Conservation (phyloP, 1,284 basidiomycete genomes). For the Marasmius fiardii region DNA sequence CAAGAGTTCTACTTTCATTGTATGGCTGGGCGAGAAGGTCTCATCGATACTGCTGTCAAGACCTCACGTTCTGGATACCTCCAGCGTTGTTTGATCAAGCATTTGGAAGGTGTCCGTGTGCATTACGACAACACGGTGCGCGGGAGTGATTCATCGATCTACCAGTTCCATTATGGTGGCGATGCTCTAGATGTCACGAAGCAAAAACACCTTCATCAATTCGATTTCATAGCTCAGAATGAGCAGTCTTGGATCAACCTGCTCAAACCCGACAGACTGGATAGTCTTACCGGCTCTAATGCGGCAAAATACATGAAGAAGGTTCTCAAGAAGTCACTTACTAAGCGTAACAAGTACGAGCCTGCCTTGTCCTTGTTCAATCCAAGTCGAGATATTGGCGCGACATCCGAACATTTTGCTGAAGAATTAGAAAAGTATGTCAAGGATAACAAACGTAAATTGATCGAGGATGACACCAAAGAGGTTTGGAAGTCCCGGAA, state of each 20-base stretch:
- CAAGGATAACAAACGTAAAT: slow-evolving; percentile 73
- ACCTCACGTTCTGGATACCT: slow-evolving; percentile 98
- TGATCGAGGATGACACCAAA: slow-evolving; percentile 62
- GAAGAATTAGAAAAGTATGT: slow-evolving; percentile 80
- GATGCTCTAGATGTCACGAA: slow-evolving; percentile 97
- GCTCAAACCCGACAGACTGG: slow-evolving; percentile 65
- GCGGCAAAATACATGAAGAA: slow-evolving; percentile 87
- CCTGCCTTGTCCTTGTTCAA: slow-evolving; percentile 79
- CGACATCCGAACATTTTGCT: slow-evolving; percentile 93
- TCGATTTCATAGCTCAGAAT: slow-evolving; percentile 93
- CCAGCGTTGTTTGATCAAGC: slow-evolving; percentile 98
- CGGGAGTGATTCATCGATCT: slow-evolving; percentile 89
- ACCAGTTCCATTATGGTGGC: slow-evolving; percentile 98
- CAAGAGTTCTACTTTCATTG: slow-evolving; percentile 99
- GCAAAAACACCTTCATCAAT: slow-evolving; percentile 88
- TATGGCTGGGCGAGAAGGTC: slow-evolving; percentile 98
- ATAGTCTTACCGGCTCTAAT: slow-evolving; percentile 60
- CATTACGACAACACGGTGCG: slow-evolving; percentile 99
- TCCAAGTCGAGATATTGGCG: slow-evolving; percentile 82
- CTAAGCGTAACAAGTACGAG: slow-evolving; percentile 54
- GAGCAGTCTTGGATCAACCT: slow-evolving; percentile 77
- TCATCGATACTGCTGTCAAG: slow-evolving; percentile 99
- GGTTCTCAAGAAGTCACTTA: slow-evolving; percentile 69
- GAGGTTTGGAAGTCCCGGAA: slow-evolving; percentile 43
- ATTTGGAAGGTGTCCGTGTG: slow-evolving; percentile 93